These are phyloP conservation scores for Lolium multiflorum DNA, from an alignment of 176 grass and related monocot genomes.

Conservation along the genomic window DNA sequence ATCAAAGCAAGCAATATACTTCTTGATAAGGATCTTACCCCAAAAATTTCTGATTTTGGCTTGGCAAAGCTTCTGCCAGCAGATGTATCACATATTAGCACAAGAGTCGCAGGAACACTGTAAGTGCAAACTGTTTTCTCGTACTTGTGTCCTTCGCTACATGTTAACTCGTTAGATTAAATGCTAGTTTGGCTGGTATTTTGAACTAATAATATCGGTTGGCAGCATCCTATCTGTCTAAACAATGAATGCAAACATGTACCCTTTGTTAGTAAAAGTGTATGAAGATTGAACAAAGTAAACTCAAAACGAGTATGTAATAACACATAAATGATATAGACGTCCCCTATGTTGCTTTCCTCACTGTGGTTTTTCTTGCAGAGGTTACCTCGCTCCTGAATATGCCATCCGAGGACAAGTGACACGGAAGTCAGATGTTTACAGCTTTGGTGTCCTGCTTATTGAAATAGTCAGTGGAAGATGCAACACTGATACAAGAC, in stretches of 20 bases:
- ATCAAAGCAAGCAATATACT: constrained; percentile 90
- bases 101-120: constrained; percentile 79
- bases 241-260: neutral
- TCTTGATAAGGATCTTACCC: constrained; percentile 60
- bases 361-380: constrained; percentile 40
- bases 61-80: constrained; percentile 73
- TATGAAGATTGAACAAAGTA: neutral
- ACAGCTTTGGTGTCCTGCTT: constrained; percentile 80
- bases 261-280: neutral
- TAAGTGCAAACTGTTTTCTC: constrained; percentile 43
- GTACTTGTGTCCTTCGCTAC: neutral
- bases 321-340: neutral
- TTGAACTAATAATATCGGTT: neutral
- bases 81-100: constrained; percentile 79
- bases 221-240: neutral
- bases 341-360: neutral
- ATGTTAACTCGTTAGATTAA: neutral
- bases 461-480: constrained; percentile 74
- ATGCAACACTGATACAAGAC: constrained; percentile 70
- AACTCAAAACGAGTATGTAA: neutral
- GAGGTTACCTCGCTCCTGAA: constrained; percentile 85
- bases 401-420: constrained; percentile 85
- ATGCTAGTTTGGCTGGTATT: neutral
- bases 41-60: constrained; percentile 87
- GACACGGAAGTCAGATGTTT: constrained; percentile 81